A percentile compares a stretch with the other conserved stretches of the same genome.
Evolutionary conservation across 1,284 basidiomycete species (phyloP).

Genomic region (Ganoderma lingzhi): DNA sequence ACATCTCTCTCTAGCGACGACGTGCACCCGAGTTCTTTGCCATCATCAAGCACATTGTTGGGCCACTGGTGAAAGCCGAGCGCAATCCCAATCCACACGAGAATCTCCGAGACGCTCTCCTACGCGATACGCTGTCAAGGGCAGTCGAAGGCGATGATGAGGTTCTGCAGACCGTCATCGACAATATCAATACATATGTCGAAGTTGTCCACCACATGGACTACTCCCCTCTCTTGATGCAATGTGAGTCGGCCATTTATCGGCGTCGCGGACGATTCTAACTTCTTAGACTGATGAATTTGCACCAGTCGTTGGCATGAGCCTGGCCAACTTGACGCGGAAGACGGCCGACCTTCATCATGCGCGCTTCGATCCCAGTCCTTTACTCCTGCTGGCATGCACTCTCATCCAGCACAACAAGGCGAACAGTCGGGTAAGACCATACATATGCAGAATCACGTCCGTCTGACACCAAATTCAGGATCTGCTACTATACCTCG

Average conservation of each 20-base stretch:
- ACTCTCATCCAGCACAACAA: constrained; percentile 68
- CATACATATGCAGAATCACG: neutral
- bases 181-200: constrained; percentile 61
- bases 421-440: constrained; percentile 59
- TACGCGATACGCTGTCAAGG: constrained; percentile 61
- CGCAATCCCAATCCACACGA: constrained; percentile 39
- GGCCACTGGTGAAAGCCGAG: constrained; percentile 47
- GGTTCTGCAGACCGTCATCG: constrained; percentile 56
- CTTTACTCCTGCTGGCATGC: constrained; percentile 59
- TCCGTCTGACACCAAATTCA: constrained; percentile 36
- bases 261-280: neutral
- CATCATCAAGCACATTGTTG: constrained; percentile 58
- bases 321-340: constrained; percentile 59
- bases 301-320: constrained; percentile 59
- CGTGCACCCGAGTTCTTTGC: constrained; percentile 59
- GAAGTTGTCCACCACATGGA: constrained; percentile 62
- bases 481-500: constrained; percentile 67
- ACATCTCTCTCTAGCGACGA: constrained; percentile 46
- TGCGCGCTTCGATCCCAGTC: constrained; percentile 59
- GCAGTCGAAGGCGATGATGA: constrained; percentile 57
- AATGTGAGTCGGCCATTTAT: constrained; percentile 51
- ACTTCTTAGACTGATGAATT: neutral
- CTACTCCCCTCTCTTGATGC: constrained; percentile 59
- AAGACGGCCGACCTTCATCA: constrained; percentile 60
- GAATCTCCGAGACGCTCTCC: constrained; percentile 57